Evolutionary conservation across 495 filamentous ascomycete species (phyloP).

Genomic region (Penicillium ucsense): DNA sequence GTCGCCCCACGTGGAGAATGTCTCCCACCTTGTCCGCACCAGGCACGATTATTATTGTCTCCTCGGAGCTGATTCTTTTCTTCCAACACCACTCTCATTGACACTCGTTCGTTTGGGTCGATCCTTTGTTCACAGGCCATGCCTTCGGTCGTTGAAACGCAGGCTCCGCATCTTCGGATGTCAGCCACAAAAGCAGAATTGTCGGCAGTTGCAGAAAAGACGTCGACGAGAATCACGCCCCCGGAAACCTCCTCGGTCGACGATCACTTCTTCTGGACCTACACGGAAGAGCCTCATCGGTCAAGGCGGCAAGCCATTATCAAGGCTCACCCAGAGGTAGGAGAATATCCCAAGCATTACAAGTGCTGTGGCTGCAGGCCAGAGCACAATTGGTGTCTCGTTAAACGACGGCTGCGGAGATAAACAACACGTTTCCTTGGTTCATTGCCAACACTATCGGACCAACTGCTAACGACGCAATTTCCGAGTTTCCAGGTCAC

Average conservation of each 20-base stretch:
- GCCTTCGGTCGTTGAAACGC: slow-evolving; percentile 25
- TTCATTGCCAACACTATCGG: not conserved
- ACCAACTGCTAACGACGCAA: slow-evolving; percentile 3
- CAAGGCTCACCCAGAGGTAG: slow-evolving; percentile 93
- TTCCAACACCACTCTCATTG: slow-evolving; percentile 1
- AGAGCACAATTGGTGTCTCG: not conserved
- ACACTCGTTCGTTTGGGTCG: not conserved
- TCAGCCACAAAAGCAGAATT: slow-evolving; percentile 21
- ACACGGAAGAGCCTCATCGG: slow-evolving; percentile 95
- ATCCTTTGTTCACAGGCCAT: slow-evolving; percentile 10
- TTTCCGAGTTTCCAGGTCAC: slow-evolving; percentile 53
- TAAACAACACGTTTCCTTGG: not conserved
- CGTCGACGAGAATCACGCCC: slow-evolving; percentile 22
- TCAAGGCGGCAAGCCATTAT: slow-evolving; percentile 88
- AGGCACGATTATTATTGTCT: not conserved
- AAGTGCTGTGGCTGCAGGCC: not conserved
- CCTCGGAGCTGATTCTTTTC: slow-evolving; percentile 9
- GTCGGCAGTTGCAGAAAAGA: slow-evolving; percentile 7
- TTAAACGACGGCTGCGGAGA: not conserved
- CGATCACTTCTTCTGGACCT: slow-evolving; percentile 80
- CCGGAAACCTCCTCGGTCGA: slow-evolving; percentile 28
- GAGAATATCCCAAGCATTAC: not conserved
- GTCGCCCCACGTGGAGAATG: slow-evolving; percentile 34
- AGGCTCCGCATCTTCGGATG: slow-evolving; percentile 30
- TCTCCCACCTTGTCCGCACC: slow-evolving; percentile 13